Evolutionary conservation across 768 basidiomycete species (phyloP).

Genomic region (Lenzites betulinus): DNA sequence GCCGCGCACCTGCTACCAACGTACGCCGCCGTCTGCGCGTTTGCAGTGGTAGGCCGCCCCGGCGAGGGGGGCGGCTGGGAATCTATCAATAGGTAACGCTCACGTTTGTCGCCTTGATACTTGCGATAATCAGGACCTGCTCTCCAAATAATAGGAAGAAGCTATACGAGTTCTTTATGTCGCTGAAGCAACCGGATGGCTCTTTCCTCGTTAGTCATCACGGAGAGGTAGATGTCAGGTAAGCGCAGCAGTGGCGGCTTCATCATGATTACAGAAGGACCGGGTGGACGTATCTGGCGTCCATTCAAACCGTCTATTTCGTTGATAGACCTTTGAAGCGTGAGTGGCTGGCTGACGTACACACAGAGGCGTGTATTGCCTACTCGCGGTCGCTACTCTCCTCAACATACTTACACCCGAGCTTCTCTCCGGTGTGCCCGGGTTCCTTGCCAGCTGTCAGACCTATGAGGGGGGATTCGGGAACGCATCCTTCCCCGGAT

Average conservation of each 20-base stretch:
- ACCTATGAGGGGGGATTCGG: slow-evolving; percentile 96
- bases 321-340: too few relatives aligned
- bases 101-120: neutral
- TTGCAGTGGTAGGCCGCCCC: slow-evolving; percentile 80
- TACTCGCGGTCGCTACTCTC: slow-evolving; percentile 80
- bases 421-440: slow-evolving; percentile 71
- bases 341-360: neutral
- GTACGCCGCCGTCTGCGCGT: slow-evolving; percentile 81
- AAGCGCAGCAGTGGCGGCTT: slow-evolving; percentile 21
- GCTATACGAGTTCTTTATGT: slow-evolving; percentile 88
- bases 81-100: slow-evolving; percentile 70
- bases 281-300: too few relatives aligned
- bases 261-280: too few relatives aligned
- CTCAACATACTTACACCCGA: slow-evolving; percentile 89
- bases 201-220: slow-evolving; percentile 87
- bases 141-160: slow-evolving; percentile 49
- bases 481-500: slow-evolving; percentile 31
- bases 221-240: slow-evolving; percentile 95
- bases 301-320: too few relatives aligned
- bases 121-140: neutral
- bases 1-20: slow-evolving; percentile 86
- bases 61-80: slow-evolving; percentile 84
- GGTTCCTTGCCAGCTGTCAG: slow-evolving; percentile 87
- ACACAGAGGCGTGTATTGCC: slow-evolving; percentile 88
- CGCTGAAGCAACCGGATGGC: slow-evolving; percentile 89